phyloP scores from a whole-genome alignment of 495 filamentous ascomycete genomes.

The Tuber brumale region DNA sequence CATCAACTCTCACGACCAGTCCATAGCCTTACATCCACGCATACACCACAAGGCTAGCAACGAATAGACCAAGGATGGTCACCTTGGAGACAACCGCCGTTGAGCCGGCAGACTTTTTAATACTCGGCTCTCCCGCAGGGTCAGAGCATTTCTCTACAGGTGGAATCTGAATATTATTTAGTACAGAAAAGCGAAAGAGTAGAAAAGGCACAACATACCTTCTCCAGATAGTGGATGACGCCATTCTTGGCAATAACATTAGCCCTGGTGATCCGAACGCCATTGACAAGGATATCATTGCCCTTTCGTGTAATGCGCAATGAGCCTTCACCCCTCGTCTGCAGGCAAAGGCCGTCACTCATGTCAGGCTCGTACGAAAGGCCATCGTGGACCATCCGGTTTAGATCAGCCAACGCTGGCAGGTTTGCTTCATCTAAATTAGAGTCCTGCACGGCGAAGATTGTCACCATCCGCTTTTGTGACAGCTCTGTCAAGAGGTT shows the following conservation, averaged over 20 bases:
- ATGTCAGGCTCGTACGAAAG: neutral
- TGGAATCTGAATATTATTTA: neutral
- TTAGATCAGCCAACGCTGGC: neutral
- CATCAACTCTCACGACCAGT: neutral
- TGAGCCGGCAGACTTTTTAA: neutral
- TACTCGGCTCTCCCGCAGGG: neutral
- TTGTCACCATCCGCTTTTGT: neutral
- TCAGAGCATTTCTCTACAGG: neutral
- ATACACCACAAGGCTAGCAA: neutral
- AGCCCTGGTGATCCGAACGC: neutral
- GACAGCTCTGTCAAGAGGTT: neutral
- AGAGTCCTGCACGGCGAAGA: neutral
- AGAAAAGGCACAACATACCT: neutral
- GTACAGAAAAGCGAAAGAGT: neutral
- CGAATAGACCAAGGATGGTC: neutral
- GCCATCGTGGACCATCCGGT: neutral
- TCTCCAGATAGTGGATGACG: neutral
- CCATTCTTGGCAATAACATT: neutral
- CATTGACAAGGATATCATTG: neutral
- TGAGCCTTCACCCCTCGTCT: neutral
- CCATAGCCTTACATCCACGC: neutral
- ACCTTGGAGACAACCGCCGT: neutral
- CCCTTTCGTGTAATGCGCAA: neutral
- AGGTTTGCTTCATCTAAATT: neutral
- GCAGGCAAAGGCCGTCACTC: neutral